Percentiles rank a stretch among this genome's conserved stretches.
phyloP scores from a whole-genome alignment of 2,329 filamentous ascomycete genomes.

The Zelopaecilomyces penicillatus region DNA sequence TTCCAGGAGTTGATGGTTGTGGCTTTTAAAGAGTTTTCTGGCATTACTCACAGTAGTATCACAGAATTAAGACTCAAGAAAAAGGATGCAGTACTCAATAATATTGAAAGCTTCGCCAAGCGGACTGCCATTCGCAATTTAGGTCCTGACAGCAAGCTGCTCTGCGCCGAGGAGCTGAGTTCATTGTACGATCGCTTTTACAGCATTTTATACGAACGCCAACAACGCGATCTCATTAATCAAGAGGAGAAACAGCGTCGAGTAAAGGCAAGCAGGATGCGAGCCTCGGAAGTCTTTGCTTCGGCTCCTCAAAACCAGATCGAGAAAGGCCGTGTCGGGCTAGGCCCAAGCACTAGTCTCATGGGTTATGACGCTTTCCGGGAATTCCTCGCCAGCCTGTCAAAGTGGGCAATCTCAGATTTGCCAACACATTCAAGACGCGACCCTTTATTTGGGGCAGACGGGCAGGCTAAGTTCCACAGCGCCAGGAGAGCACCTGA shows the following conservation, averaged over 20 bases:
- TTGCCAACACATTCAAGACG: constrained; percentile 54
- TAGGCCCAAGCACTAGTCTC: constrained; percentile 79
- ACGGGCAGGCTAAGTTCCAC: constrained; percentile 51
- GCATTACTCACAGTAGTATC: constrained; percentile 88
- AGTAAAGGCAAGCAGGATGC: constrained; percentile 47
- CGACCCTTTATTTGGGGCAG: constrained; percentile 39
- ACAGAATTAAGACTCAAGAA: constrained; percentile 84
- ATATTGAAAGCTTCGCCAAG: constrained; percentile 96
- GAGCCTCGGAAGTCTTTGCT: constrained; percentile 29
- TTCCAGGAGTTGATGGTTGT: constrained; percentile 99
- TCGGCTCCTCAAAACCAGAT: constrained; percentile 41
- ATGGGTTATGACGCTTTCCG: constrained; percentile 98
- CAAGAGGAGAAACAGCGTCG: constrained; percentile 65
- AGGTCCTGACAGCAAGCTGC: constrained; percentile 87
- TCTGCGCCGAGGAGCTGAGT: constrained; percentile 77
- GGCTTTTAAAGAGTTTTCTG: constrained; percentile 95
- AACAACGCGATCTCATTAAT: constrained; percentile 70
- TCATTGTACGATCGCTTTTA: constrained; percentile 94
- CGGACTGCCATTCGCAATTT: constrained; percentile 92
- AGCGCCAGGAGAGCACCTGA: constrained; percentile 43
- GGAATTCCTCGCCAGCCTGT: constrained; percentile 82
- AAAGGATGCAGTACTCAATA: constrained; percentile 88
- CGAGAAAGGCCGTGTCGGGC: constrained; percentile 77
- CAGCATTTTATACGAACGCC: constrained; percentile 79
- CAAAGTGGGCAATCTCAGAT: constrained; percentile 90